Conservation (phyloP, 2,329 filamentous ascomycete species). For the Setomelanomma holmii region DNA sequence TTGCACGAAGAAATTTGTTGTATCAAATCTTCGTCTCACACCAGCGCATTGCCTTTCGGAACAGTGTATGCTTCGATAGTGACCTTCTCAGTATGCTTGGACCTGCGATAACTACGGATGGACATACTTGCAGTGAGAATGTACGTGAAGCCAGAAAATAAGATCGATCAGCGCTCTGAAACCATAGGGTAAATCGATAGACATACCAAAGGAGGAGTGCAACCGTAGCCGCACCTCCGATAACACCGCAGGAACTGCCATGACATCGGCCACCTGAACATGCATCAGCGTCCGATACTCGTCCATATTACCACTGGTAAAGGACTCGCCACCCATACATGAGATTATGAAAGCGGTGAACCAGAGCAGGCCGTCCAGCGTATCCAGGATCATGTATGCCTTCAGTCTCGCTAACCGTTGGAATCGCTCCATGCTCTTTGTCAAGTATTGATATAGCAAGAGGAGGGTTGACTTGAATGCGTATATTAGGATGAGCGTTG, state of each 20-base stretch:
- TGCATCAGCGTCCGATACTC: neutral
- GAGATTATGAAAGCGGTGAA: constrained; percentile 17
- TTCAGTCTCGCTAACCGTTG: constrained; percentile 48
- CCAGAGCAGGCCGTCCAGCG: constrained; percentile 37
- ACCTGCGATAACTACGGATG: neutral
- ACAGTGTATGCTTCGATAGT: neutral
- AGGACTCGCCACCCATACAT: constrained; percentile 6
- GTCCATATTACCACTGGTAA: neutral
- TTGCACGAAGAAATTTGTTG: neutral
- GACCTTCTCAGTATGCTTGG: neutral
- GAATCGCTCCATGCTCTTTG: constrained; percentile 42
- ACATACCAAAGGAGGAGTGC: neutral
- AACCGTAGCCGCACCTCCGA: neutral
- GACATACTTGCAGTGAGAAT: neutral
- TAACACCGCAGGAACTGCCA: neutral
- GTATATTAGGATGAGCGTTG: constrained; percentile 14
- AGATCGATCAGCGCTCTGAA: neutral
- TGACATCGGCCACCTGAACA: neutral
- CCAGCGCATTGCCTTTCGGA: neutral
- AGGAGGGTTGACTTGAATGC: constrained; percentile 49
- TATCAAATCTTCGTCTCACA: neutral
- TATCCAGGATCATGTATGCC: constrained; percentile 51
- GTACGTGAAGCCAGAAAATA: neutral
- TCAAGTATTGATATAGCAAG: constrained; percentile 51
- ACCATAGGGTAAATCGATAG: neutral